phyloP scores from a whole-genome alignment of 2,329 filamentous ascomycete genomes.

The Aspergillus vadensis region DNA sequence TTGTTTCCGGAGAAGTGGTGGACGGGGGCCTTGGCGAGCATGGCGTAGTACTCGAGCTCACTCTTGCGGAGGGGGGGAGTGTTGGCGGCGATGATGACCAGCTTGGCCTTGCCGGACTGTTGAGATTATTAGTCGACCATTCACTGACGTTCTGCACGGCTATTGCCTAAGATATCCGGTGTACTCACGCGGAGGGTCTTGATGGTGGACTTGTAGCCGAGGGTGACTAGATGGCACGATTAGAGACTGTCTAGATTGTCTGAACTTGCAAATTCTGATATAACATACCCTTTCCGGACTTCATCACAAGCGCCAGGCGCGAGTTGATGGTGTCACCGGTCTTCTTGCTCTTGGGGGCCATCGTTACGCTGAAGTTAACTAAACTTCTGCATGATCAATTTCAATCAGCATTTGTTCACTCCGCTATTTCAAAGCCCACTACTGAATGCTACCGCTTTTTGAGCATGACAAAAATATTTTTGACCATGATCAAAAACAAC shows the following conservation, averaged over 20 bases:
- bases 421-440: background rate
- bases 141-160: background rate
- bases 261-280: background rate
- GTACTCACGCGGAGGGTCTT: constrained; percentile 71
- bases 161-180: background rate
- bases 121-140: constrained; percentile 4
- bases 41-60: constrained; percentile 92
- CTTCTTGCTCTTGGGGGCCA: constrained; percentile 71
- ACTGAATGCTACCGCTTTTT: background rate
- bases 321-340: constrained; percentile 78
- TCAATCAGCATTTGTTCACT: constrained; percentile 10
- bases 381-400: constrained; percentile 19
- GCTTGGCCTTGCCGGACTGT: constrained; percentile 89
- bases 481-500: background rate
- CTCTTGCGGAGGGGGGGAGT: constrained; percentile 96
- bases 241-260: constrained; percentile 7
- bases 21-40: constrained; percentile 90
- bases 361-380: constrained; percentile 51
- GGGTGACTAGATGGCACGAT: constrained; percentile 61
- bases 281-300: constrained; percentile 51
- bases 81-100: constrained; percentile 94
- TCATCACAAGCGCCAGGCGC: constrained; percentile 70
- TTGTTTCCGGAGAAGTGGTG: constrained; percentile 99
- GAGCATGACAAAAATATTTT: background rate
- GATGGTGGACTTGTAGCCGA: constrained; percentile 86